Evolutionary conservation across 176 grass and related monocot genomes (phyloP), one percentile per base, ranked within the genome.

Genomic region (Luzula sylvatica): DNA sequence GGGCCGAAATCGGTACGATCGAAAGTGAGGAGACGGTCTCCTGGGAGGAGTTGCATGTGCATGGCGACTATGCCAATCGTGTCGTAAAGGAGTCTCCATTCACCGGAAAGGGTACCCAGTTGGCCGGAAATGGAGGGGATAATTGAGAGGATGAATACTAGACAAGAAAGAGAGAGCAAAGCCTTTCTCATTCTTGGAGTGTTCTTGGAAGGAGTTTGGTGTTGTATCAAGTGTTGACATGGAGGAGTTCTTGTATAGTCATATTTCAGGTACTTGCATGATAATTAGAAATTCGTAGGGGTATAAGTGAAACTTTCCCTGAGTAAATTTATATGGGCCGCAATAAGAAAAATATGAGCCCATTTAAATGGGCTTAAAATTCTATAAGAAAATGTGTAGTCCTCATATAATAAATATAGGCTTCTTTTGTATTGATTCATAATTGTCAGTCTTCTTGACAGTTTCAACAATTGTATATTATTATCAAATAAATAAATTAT

Each of bases 31-130:
- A 87, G 69, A 39, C 50, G 75, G 61, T 95, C 69, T 6, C 66
- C 75, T 0, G 88, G 83, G 12, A 87, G 79, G 0, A 94, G 72
- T 44, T 94, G 88, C 83, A 94, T 87, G 76, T 87, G 88, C 88
- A 95, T 95, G 32, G 73, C 88, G 2, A 77, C 87, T 3, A 95
- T 72, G 66, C 88, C 88, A 40, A 78, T 87, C 75, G 62, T 87
- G 14, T 65, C 64, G 30, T 77, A 80, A 12, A 95, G 79, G 32
- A 95, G 69, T 26, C 49, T 68, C 88, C 88, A 95, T 70, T 77
- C 53, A 12, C 83, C 78, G 23, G 56, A 38, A 30, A 47, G 11
- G 20, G 26, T 25, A 2, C 30, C 30, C 9, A 1, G 30, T 9
- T 35, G 30, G 30, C 16, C 12, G 3, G 19, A 17, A 0, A 1